Conservation (phyloP, 1,139 yeast genomes). For the Nadsonia starkeyi-henricii region DNA sequence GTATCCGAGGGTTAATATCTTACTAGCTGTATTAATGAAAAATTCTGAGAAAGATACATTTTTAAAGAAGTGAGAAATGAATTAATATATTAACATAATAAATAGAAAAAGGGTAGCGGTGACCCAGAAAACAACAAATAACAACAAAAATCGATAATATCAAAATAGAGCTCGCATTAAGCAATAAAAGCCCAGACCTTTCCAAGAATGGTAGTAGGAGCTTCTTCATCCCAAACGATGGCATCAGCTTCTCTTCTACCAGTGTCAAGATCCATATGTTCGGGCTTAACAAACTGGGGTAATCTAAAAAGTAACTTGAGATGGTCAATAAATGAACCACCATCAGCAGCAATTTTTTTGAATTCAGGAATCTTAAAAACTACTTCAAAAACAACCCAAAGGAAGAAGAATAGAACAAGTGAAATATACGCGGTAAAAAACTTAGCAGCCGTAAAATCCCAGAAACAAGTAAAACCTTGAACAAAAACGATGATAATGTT, state of each 20-base stretch:
- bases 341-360: neutral
- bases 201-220: conserved; percentile 4
- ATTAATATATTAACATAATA: too few relatives aligned
- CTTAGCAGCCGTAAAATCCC: conserved; percentile 43
- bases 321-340: neutral
- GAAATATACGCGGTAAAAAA: conserved; percentile 63
- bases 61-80: too few relatives aligned
- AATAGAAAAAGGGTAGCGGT: too few relatives aligned
- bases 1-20: too few relatives aligned
- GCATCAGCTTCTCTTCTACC: conserved; percentile 42
- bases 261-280: conserved; percentile 42
- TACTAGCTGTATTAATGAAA: too few relatives aligned
- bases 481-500: conserved; percentile 35
- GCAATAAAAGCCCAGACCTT: conserved; percentile 4
- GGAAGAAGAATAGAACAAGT: conserved; percentile 36
- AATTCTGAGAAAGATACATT: too few relatives aligned
- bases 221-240: conserved; percentile 4
- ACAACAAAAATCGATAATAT: too few relatives aligned
- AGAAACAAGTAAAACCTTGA: conserved; percentile 59
- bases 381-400: conserved; percentile 43
- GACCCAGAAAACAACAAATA: too few relatives aligned
- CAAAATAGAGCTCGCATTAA: too few relatives aligned
- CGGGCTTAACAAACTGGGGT: conserved; percentile 28
- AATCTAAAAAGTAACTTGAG: neutral
- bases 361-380: conserved; percentile 33